These are phyloP conservation scores for Pelargonium australe DNA, from an alignment of 441 rosid species.

Conservation along the genomic window DNA sequence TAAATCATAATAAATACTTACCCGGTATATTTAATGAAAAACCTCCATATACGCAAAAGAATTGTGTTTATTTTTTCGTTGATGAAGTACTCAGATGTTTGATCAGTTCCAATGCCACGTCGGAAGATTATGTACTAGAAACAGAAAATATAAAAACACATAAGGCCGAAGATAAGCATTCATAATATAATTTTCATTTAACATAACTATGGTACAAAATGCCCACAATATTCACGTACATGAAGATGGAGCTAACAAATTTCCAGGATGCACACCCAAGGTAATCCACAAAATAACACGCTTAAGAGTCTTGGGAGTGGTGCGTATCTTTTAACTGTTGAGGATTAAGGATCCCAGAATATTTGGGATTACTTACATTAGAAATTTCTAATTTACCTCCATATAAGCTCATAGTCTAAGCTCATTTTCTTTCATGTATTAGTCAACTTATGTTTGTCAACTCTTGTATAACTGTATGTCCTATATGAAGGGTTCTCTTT, in stretches of 20 bases:
- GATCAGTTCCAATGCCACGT: slow-evolving; percentile 88
- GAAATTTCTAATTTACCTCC: too few species aligned
- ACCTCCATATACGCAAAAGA: slow-evolving; percentile 72
- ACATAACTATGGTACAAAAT: neutral
- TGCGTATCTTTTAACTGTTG: too few species aligned
- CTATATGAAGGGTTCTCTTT: too few species aligned
- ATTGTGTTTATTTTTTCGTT: slow-evolving; percentile 87
- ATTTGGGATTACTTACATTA: too few species aligned
- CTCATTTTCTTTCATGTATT: too few species aligned
- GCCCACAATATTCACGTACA: neutral
- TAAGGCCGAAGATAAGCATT: slow-evolving; percentile 11
- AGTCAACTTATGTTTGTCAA: too few species aligned
- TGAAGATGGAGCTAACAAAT: neutral
- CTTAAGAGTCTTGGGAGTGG: too few species aligned
- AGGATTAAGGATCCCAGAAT: too few species aligned
- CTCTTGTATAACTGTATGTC: too few species aligned
- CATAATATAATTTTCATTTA: neutral
- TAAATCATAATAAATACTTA: slow-evolving; percentile 27
- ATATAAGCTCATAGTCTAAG: too few species aligned
- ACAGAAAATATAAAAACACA: slow-evolving; percentile 5
- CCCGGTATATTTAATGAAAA: slow-evolving; percentile 55
- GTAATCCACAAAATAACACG: too few species aligned
- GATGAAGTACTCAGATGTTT: slow-evolving; percentile 69
- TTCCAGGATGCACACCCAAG: slow-evolving; percentile 7
- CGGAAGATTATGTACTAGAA: slow-evolving; percentile 79